Base-by-base conservation (phyloP, 768 basidiomycete species). In the Rhizopogon vesiculosus region DNA sequence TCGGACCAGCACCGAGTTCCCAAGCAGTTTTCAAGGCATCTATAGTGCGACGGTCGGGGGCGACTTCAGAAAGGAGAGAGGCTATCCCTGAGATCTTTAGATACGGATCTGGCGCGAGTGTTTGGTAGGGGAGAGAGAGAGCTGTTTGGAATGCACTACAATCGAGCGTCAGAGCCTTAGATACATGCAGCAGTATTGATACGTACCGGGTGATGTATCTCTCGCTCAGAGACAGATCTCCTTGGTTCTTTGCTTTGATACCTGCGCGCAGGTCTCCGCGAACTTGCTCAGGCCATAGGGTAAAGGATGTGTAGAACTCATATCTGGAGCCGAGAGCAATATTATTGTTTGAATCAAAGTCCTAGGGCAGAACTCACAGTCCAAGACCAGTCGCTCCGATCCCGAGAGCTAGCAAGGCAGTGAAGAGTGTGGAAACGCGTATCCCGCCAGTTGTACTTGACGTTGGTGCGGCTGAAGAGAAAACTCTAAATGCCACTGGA, bases 21-120 rank as follows among this genome's bases (percentile, higher is more conserved):
- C 67, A 64, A 33, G 56, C 60, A 45, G 52, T 58, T 28, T 42
- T 62, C 33, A 75, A 43, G 2, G 57, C 59, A 3, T 59, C 68
- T 56, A 54, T 69, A 54, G 64, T 72, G 56, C 49, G 65, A 55
- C 48, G 61, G 35, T 57, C 59, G 2, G 65, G 66, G 15, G 75
- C 66, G 0, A 85, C 76, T 49, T 81, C 82, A 2, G 80, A 84
- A 45, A 89, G 73, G 3, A 78, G 71, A 28, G 85, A 77, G 2
- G 81, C 87, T 12, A 90, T 80, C 3, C 88, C 88, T 0, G 86
- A 82, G 0, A 81, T 71, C 66, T 89, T 90, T 54, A 89, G 76
- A 54, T 84, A 77, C 0, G 86, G 83, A 18, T 80, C 72, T 2
- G 75, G 56, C 0, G 68, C 60, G 49, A 79, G 69, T 18, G 45